These are phyloP conservation scores for Perilla frutescens DNA, from an alignment of 257 asterid genomes.

Conservation along the genomic window DNA sequence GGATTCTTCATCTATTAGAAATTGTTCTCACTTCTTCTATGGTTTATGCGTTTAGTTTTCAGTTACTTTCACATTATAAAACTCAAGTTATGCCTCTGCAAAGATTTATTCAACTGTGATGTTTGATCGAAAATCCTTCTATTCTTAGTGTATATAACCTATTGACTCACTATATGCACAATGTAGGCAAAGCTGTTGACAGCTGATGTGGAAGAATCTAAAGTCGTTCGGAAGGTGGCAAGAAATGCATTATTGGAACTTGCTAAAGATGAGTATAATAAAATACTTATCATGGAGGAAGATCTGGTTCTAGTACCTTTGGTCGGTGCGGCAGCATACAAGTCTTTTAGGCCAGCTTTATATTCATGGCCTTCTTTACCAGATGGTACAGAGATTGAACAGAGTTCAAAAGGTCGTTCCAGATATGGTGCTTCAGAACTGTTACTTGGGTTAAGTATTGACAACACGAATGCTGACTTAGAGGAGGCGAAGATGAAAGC, in stretches of 20 bases:
- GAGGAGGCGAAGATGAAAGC: conserved; percentile 79
- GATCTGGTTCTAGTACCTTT: conserved; percentile 83
- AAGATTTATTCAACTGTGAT: conserved; percentile 5
- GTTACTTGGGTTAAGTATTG: conserved; percentile 68
- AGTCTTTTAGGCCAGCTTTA: conserved; percentile 68
- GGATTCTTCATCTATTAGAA: background rate
- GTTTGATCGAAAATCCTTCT: background rate
- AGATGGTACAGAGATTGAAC: conserved; percentile 74
- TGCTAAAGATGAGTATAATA: conserved; percentile 69
- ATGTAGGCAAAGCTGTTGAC: conserved; percentile 76
- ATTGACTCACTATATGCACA: conserved; percentile 12
- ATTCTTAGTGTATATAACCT: background rate
- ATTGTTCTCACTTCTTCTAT: background rate
- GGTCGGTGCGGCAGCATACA: conserved; percentile 76
- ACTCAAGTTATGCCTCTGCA: conserved; percentile 15
- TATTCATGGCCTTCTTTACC: conserved; percentile 92
- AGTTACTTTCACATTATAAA: conserved; percentile 1
- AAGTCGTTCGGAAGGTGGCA: conserved; percentile 66
- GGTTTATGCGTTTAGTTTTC: background rate
- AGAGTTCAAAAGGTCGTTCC: conserved; percentile 62
- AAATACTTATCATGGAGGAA: conserved; percentile 81
- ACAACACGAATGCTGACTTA: conserved; percentile 45
- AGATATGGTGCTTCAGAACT: conserved; percentile 78
- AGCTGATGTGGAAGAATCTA: conserved; percentile 52
- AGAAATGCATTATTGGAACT: conserved; percentile 74